Percentiles rank a stretch among this genome's conserved stretches.
phyloP scores from a whole-genome alignment of 108 stramenopile genomes.

The Skeletonema tropicum region DNA sequence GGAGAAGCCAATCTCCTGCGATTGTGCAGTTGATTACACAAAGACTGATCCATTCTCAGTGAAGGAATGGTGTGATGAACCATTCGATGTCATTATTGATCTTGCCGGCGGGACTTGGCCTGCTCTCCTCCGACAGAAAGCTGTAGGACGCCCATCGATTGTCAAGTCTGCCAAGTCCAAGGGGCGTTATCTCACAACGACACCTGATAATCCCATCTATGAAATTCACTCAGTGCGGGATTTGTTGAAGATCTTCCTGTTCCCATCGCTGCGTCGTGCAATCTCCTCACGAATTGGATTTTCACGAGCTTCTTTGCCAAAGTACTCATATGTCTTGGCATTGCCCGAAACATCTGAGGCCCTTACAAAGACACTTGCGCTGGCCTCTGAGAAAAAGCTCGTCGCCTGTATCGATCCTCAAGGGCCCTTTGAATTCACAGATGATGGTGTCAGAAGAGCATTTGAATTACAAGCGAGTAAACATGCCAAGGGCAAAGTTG shows the following conservation, averaged over 20 bases:
- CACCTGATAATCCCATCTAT: constrained; percentile 58
- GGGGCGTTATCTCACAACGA: constrained; percentile 60
- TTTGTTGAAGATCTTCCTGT: constrained; percentile 50
- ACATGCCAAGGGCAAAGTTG: constrained; percentile 55
- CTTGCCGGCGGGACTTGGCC: constrained; percentile 66
- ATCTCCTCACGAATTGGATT: constrained; percentile 45
- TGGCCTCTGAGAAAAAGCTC: constrained; percentile 51
- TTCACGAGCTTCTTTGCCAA: constrained; percentile 45
- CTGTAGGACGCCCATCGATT: constrained; percentile 27
- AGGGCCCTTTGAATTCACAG: constrained; percentile 48
- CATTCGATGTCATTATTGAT: constrained; percentile 76
- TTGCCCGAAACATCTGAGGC: constrained; percentile 40
- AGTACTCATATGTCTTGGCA: constrained; percentile 58
- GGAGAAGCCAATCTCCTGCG: constrained; percentile 49
- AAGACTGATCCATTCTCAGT: constrained; percentile 46
- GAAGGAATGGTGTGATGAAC: constrained; percentile 49
- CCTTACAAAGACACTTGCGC: constrained; percentile 61
- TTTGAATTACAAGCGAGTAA: constrained; percentile 49
- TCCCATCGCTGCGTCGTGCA: constrained; percentile 57
- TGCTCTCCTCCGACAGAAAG: constrained; percentile 20
- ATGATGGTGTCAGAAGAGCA: constrained; percentile 47
- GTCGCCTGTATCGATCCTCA: constrained; percentile 32
- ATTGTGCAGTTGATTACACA: constrained; percentile 59
- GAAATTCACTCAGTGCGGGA: constrained; percentile 43
- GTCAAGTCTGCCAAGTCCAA: constrained; percentile 56